Evolutionary conservation across 257 asterid species (phyloP).

Genomic region (Nicotiana tomentosiformis): DNA sequence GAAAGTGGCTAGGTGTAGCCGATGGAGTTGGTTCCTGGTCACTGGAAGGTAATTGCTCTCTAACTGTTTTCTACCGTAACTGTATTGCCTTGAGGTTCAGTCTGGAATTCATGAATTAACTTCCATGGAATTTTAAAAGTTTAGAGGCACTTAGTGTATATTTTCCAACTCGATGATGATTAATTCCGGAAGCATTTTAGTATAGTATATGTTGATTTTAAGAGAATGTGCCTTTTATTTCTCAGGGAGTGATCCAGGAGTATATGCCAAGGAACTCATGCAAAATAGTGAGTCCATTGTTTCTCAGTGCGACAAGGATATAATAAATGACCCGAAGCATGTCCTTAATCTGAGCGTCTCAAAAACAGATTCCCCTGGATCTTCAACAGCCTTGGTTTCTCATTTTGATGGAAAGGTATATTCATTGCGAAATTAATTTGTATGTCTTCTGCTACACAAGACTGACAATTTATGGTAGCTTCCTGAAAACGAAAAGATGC

Average conservation of each 20-base stretch:
- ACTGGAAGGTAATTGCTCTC: conserved; percentile 45
- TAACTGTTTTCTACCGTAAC: not conserved
- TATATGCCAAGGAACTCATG: conserved; percentile 66
- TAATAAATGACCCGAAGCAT: conserved; percentile 36
- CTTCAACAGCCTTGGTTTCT: conserved; percentile 65
- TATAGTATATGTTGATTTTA: not conserved
- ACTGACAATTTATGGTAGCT: not conserved
- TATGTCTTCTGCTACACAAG: not conserved
- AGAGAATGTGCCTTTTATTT: not conserved
- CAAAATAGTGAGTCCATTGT: conserved; percentile 42
- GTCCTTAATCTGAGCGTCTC: conserved; percentile 51
- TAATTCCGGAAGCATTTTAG: not conserved
- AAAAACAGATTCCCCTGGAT: conserved; percentile 52
- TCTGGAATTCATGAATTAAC: not conserved
- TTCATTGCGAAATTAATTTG: not conserved
- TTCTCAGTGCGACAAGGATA: conserved; percentile 27
- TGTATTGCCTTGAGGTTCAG: not conserved
- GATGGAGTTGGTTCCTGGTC: conserved; percentile 92
- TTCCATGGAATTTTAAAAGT: not conserved
- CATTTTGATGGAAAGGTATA: conserved; percentile 73
- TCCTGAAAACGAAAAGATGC: not conserved
- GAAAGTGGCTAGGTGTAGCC: conserved; percentile 85
- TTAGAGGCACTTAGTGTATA: not conserved
- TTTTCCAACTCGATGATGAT: not conserved
- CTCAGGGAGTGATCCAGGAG: conserved; percentile 64